Conservation (phyloP, 371 early-diverging fungal species). For the Apophysomyces elegans region DNA sequence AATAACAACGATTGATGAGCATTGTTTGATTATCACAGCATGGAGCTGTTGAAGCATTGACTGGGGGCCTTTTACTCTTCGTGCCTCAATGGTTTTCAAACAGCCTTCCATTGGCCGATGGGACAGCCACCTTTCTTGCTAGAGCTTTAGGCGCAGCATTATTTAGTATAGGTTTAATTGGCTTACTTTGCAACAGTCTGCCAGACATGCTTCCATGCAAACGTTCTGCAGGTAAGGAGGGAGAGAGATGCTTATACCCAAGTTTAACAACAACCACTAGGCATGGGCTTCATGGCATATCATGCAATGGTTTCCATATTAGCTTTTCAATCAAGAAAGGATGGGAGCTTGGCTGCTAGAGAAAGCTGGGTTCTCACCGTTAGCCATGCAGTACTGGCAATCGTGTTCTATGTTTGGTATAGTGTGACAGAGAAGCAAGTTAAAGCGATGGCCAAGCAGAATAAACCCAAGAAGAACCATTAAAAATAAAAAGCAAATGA, state of each 20-base stretch:
- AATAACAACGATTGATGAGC: neutral
- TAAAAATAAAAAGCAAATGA: neutral
- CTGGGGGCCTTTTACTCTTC: constrained; percentile 31
- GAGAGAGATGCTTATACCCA: neutral
- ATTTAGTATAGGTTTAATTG: constrained; percentile 26
- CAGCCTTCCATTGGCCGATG: constrained; percentile 21
- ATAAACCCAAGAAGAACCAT: constrained; percentile 13
- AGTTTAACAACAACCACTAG: constrained; percentile 16
- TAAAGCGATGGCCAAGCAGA: constrained; percentile 32
- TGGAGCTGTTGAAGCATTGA: constrained; percentile 29
- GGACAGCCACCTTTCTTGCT: constrained; percentile 22
- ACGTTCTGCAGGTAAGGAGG: constrained; percentile 43
- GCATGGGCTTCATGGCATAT: constrained; percentile 38
- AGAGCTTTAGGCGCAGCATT: constrained; percentile 41
- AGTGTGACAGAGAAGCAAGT: constrained; percentile 46
- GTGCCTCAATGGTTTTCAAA: constrained; percentile 24
- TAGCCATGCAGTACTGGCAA: constrained; percentile 30
- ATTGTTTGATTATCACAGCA: constrained; percentile 23
- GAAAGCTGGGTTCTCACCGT: constrained; percentile 21
- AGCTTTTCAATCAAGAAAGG: constrained; percentile 34
- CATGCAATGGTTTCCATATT: constrained; percentile 36
- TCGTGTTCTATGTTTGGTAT: constrained; percentile 45
- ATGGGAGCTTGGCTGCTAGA: constrained; percentile 20
- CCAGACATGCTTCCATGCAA: constrained; percentile 53
- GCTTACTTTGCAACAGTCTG: constrained; percentile 35